Conservation (phyloP, 2,329 filamentous ascomycete species). For the Ophiostoma sp. region DNA sequence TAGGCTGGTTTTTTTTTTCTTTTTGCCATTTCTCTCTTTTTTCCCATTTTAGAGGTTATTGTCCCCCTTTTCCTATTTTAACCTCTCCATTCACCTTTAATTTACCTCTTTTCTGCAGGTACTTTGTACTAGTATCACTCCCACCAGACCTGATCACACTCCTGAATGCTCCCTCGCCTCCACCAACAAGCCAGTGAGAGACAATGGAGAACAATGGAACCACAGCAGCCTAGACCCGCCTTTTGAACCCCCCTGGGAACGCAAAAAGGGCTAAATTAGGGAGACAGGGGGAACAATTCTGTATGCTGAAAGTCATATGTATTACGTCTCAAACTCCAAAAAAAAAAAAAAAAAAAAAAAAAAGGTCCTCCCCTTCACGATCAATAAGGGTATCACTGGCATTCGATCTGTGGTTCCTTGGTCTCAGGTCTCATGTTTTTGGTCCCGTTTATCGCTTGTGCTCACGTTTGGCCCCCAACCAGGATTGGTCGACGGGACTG, state of each 20-base stretch:
- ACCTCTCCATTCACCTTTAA: not conserved
- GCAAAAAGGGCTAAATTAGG: not conserved
- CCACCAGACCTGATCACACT: not conserved
- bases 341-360: too few relatives aligned
- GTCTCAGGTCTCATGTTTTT: not conserved
- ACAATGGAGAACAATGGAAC: not conserved
- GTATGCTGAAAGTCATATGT: not conserved
- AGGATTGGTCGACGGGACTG: too few relatives aligned
- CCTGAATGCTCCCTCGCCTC: not conserved
- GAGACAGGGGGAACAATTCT: not conserved
- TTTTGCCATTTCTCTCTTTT: not conserved
- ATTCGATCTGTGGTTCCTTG: constrained; percentile 1
- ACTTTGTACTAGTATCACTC: not conserved
- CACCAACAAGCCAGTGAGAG: not conserved
- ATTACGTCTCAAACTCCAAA: not conserved
- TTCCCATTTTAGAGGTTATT: not conserved
- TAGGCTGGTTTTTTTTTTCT: not conserved
- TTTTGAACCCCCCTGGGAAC: not conserved
- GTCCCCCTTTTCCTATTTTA: not conserved
- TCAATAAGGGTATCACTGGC: not conserved
- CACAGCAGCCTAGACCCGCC: not conserved
- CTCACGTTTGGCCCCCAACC: not conserved
- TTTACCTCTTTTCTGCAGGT: not conserved
- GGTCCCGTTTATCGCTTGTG: not conserved
- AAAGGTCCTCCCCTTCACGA: not conserved